Base-by-base conservation (phyloP, 371 early-diverging fungal species). In the Dichotomocladium elegans region DNA sequence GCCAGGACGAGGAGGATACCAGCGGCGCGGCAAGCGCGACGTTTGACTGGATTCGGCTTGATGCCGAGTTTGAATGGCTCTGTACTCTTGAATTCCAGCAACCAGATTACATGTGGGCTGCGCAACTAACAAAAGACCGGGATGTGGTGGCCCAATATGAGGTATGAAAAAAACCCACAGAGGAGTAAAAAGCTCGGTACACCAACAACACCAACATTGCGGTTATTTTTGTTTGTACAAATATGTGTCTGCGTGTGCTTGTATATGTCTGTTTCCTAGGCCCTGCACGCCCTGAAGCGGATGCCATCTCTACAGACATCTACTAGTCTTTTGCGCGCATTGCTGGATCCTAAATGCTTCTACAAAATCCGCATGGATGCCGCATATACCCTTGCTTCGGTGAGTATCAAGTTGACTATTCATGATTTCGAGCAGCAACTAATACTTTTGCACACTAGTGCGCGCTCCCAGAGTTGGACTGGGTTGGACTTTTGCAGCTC, bases 101-200 rank as follows among this genome's bases (percentile, higher is more conserved):
- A 70, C 86, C 92, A 0, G 96, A 93, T 57, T 94, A 89, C 58
- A 98, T 98, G 98, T 96, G 96, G 93, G 90, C 91, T 10, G 91
- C 94, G 14, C 96, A 96, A 63, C 74, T 98, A 43, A 85, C 88
- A 24, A 88, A 92, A 55, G 99, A 99, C 64, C 82, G 92, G 44
- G 96, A 98, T 68, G 95, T 98, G 2, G 86, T 91, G 6, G 96
- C 98, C 4, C 99, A 99, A 60, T 84, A 89, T 52, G 98, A 99
- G 47, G 74, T 58, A 47, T 33, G 27, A 3, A 21, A 37, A 4
- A 27, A 37, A 24, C 4, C n/a, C n/a, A n/a, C 9, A 34, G n/a
- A 34, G 34, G n/a, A n/a, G 34, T 9, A 34, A 34, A 10, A 34
- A n/a, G n/a, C n/a, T n/a, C n/a, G n/a, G n/a, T n/a, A n/a, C n/a